Conservation (phyloP, 768 basidiomycete genomes). For the Fibroporia radiculosa region DNA sequence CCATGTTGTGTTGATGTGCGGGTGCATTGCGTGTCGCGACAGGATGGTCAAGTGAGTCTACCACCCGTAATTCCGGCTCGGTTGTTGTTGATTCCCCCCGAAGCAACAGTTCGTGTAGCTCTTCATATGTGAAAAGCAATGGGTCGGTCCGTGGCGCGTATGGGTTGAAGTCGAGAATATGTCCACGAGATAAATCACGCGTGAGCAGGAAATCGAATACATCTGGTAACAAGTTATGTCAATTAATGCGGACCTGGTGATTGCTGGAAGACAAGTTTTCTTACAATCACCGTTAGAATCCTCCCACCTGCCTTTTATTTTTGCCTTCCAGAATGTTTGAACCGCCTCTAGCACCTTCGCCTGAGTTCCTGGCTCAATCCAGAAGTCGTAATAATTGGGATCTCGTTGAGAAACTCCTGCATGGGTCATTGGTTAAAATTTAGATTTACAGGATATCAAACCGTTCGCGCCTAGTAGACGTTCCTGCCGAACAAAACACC, state of each 20-base stretch:
- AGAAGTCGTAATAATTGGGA: slow-evolving; percentile 80
- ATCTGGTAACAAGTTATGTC: slow-evolving; percentile 37
- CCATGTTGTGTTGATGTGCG: slow-evolving; percentile 77
- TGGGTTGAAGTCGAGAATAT: slow-evolving; percentile 89
- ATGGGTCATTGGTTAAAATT: neutral
- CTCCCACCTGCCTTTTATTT: slow-evolving; percentile 55
- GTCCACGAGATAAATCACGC: slow-evolving; percentile 64
- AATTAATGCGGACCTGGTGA: neutral
- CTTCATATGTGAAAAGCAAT: slow-evolving; percentile 77
- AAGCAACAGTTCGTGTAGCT: slow-evolving; percentile 42
- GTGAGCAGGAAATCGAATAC: slow-evolving; percentile 83
- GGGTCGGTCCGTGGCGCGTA: slow-evolving; percentile 83
- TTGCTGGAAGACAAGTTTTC: slow-evolving; percentile 18
- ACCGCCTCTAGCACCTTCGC: slow-evolving; percentile 45
- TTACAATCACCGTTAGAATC: slow-evolving; percentile 54
- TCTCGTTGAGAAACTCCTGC: slow-evolving; percentile 88
- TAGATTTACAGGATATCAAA: neutral
- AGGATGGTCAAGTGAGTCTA: slow-evolving; percentile 72
- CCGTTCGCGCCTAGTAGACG: slow-evolving; percentile 57
- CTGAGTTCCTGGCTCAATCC: slow-evolving; percentile 55
- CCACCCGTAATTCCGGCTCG: slow-evolving; percentile 47
- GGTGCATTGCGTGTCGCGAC: slow-evolving; percentile 62
- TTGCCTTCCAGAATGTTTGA: slow-evolving; percentile 55
- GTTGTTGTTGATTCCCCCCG: slow-evolving; percentile 6
- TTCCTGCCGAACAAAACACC: slow-evolving; percentile 82